Conservation (phyloP, 345 rosid genomes). For the Corchorus capsularis region DNA sequence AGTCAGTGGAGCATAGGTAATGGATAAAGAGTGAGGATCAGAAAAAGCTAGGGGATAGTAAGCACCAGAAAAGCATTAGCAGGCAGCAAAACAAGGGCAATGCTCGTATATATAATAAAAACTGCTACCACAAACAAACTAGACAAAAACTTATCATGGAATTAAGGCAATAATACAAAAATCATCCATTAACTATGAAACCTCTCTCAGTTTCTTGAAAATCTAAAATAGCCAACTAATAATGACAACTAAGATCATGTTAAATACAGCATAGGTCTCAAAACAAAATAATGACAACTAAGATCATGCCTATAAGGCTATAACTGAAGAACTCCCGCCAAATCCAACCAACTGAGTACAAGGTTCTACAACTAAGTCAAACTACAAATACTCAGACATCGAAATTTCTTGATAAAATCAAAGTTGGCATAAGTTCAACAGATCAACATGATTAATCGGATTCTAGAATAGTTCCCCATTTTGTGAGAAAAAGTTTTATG, state of each 20-base stretch:
- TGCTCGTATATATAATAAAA: neutral
- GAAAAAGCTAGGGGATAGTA: neutral
- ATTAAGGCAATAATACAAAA: neutral
- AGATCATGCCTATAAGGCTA: neutral
- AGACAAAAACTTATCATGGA: too few relatives aligned
- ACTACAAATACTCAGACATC: neutral
- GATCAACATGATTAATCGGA: neutral
- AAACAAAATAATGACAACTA: neutral
- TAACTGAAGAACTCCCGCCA: neutral
- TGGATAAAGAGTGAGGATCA: neutral
- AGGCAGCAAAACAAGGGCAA: neutral
- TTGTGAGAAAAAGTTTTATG: neutral
- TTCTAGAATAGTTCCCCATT: neutral
- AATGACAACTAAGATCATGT: neutral
- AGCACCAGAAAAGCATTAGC: neutral
- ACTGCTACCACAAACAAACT: neutral
- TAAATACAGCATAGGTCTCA: neutral
- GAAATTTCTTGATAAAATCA: neutral
- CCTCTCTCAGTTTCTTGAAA: neutral
- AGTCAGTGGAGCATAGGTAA: neutral
- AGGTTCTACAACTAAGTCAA: neutral
- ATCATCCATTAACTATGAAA: neutral
- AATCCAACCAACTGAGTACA: neutral
- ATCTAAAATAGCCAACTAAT: neutral
- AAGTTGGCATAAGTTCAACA: neutral